These are phyloP conservation scores for Bifiguratus adelaidae DNA, from an alignment of 192 early-diverging fungal species.

Conservation along the genomic window DNA sequence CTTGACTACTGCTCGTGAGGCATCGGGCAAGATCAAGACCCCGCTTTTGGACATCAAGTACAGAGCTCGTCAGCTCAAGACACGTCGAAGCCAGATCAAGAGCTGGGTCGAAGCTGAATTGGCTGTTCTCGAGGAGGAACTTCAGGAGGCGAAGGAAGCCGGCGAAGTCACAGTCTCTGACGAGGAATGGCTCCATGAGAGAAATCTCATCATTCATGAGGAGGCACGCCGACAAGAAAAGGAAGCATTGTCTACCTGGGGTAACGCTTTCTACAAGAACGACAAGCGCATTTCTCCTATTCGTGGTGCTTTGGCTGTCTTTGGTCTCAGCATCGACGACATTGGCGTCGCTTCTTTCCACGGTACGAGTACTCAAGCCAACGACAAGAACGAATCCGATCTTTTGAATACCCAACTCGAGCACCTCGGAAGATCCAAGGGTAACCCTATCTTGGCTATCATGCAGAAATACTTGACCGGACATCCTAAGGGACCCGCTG, in stretches of 20 bases:
- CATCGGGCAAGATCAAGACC: slow-evolving; percentile 29
- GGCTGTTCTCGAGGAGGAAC: slow-evolving; percentile 51
- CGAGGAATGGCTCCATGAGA: slow-evolving; percentile 36
- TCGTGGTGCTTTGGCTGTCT: slow-evolving; percentile 78
- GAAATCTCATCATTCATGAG: slow-evolving; percentile 34
- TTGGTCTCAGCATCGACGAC: slow-evolving; percentile 85
- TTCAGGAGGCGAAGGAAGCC: slow-evolving; percentile 42
- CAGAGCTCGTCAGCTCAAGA: slow-evolving; percentile 63
- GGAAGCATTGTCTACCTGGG: slow-evolving; percentile 64
- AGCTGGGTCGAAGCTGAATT: slow-evolving; percentile 71
- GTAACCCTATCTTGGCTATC: slow-evolving; percentile 67
- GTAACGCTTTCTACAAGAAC: slow-evolving; percentile 69
- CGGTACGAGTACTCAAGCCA: slow-evolving; percentile 88
- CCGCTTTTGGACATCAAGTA: slow-evolving; percentile 74
- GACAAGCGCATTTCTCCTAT: slow-evolving; percentile 71
- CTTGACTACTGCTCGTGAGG: slow-evolving; percentile 80
- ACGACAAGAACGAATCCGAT: slow-evolving; percentile 90
- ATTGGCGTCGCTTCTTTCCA: slow-evolving; percentile 94
- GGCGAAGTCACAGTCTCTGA: slow-evolving; percentile 22
- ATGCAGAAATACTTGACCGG: slow-evolving; percentile 94
- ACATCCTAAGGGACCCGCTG: slow-evolving; percentile 95
- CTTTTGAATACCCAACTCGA: slow-evolving; percentile 77
- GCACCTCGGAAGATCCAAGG: slow-evolving; percentile 78
- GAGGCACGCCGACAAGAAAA: slow-evolving; percentile 62
- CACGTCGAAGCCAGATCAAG: slow-evolving; percentile 70